Evolutionary conservation across 371 early-diverging fungal genomes (phyloP).

Genomic region (Saksenaea vasiformis): DNA sequence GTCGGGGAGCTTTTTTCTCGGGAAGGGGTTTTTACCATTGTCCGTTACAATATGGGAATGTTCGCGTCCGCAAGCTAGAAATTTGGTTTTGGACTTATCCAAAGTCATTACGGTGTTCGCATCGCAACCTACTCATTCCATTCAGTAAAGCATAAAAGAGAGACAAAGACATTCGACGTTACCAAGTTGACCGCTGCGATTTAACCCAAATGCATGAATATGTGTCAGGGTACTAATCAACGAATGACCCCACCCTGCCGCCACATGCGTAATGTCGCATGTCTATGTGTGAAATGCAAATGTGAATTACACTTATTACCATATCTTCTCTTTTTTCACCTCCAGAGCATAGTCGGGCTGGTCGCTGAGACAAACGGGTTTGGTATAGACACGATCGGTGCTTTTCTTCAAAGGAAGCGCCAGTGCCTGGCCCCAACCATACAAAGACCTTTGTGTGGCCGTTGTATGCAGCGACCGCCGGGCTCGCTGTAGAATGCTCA

Average conservation of each 20-base stretch:
- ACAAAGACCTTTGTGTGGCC: conserved; percentile 9
- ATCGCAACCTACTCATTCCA: conserved; percentile 1
- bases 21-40: conserved; percentile 3
- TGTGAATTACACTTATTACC: background rate
- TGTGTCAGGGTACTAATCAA: conserved; percentile 23
- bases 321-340: conserved; percentile 16
- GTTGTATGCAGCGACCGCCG: background rate
- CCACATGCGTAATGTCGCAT: conserved; percentile 28
- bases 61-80: conserved; percentile 58
- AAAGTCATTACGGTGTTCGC: background rate
- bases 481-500: background rate
- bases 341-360: conserved; percentile 41
- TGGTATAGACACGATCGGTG: conserved; percentile 17
- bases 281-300: background rate
- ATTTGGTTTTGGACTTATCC: conserved; percentile 12
- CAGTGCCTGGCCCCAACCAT: conserved; percentile 48
- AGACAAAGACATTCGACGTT: conserved; percentile 1
- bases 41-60: conserved; percentile 56
- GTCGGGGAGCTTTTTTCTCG: background rate
- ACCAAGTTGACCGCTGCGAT: conserved; percentile 45
- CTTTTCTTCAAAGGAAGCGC: conserved; percentile 31
- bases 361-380: conserved; percentile 25
- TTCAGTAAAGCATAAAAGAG: background rate
- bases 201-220: conserved; percentile 43
- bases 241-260: conserved; percentile 53